phyloP scores from a whole-genome alignment of 2,329 filamentous ascomycete species.

The Pestalotiopsis sp. region DNA sequence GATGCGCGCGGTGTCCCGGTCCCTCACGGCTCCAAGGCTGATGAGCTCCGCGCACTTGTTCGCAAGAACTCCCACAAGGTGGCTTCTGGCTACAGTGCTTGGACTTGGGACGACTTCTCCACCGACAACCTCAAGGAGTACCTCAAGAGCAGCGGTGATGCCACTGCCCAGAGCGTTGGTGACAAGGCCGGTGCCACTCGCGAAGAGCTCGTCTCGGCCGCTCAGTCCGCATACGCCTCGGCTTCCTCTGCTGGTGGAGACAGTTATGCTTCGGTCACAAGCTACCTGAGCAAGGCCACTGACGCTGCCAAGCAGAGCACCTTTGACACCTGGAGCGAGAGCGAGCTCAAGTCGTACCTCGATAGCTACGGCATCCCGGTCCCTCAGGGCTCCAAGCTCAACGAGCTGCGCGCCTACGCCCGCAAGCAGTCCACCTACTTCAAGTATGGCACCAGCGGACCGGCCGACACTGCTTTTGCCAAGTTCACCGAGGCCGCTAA shows the following conservation, averaged over 20 bases:
- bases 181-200: conserved; percentile 68
- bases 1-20: conserved; percentile 77
- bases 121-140: conserved; percentile 69
- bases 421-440: conserved; percentile 77
- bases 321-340: conserved; percentile 75
- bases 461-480: conserved; percentile 66
- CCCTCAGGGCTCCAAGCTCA: conserved; percentile 68
- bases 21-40: conserved; percentile 70
- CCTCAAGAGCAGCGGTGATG: conserved; percentile 53
- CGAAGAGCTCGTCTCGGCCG: conserved; percentile 72
- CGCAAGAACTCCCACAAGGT: conserved; percentile 74
- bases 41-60: conserved; percentile 76
- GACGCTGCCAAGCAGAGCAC: conserved; percentile 64
- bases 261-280: conserved; percentile 69
- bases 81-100: conserved; percentile 67
- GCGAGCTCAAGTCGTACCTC: conserved; percentile 77
- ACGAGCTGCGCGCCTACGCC: conserved; percentile 71
- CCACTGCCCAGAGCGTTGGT: conserved; percentile 59
- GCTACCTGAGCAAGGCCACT: conserved; percentile 69
- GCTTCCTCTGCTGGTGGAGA: conserved; percentile 61
- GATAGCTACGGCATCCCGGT: conserved; percentile 74
- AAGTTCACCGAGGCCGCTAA: conserved; percentile 57
- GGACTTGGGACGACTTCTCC: conserved; percentile 80
- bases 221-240: conserved; percentile 61
- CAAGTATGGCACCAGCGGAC: conserved; percentile 71